Evolutionary conservation across 2,329 filamentous ascomycete species (phyloP).

Genomic region (Eutypa lata): DNA sequence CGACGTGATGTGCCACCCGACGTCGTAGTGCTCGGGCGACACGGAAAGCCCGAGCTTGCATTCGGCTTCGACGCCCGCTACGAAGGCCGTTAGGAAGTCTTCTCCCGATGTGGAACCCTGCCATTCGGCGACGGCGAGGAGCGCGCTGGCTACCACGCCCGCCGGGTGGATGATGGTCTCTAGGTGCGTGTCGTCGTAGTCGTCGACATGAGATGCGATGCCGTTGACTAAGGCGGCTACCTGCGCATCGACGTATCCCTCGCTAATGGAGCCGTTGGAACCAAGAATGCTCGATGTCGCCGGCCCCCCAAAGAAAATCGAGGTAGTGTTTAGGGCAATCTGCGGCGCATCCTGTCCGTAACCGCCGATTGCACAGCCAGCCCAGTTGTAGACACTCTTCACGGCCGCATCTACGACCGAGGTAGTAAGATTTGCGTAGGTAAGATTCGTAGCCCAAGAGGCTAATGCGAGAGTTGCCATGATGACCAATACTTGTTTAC

Average conservation of each 20-base stretch:
- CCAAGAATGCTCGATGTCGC: conserved; percentile 30
- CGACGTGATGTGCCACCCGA: conserved; percentile 55
- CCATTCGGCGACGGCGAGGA: conserved; percentile 45
- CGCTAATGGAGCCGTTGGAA: conserved; percentile 20
- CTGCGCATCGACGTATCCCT: conserved; percentile 37
- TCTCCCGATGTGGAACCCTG: conserved; percentile 36
- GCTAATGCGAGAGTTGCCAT: conserved; percentile 48
- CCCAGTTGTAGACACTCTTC: conserved; percentile 51
- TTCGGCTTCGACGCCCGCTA: conserved; percentile 49
- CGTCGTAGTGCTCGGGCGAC: conserved; percentile 52
- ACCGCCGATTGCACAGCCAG: conserved; percentile 50
- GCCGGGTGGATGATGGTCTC: conserved; percentile 55
- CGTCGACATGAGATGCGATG: conserved; percentile 52
- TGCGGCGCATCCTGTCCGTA: conserved; percentile 42
- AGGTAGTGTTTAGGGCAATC: conserved; percentile 25
- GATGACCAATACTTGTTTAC: too few species aligned
- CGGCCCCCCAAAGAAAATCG: conserved; percentile 27
- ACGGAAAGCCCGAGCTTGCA: conserved; percentile 51
- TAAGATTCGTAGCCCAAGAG: conserved; percentile 42
- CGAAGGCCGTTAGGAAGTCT: conserved; percentile 49
- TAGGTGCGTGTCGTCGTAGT: conserved; percentile 56
- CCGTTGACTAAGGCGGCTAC: conserved; percentile 52
- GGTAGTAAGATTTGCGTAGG: conserved; percentile 36
- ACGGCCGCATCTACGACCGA: conserved; percentile 41
- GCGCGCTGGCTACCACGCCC: conserved; percentile 46